Base-by-base conservation (phyloP, 108 stramenopile genomes). In the Skeletonema tropicum region DNA sequence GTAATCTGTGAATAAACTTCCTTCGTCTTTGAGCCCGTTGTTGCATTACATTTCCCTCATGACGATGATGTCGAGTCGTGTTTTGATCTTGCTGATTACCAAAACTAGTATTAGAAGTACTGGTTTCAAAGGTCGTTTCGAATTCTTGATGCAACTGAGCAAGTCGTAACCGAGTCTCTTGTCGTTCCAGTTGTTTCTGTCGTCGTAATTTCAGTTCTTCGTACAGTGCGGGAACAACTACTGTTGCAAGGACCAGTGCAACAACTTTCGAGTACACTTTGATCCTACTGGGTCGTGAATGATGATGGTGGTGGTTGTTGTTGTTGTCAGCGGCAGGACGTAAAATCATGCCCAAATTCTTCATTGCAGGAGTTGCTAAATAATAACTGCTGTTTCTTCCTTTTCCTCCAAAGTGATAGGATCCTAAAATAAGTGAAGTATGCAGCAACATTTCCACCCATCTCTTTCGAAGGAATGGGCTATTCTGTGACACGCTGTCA, bases 331-430 rank as follows among this genome's bases (percentile, higher is more conserved):
- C 2, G 12, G 23, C 49, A 38, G 81, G 70, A 49, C 62, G 64
- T 19, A 83, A 32, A 9, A 63, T 60, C 66, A 76, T 73, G 39
- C 82, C 82, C 49, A 73, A 73, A 64, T 48, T 75, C 41, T 49
- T 60, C 82, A 83, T 83, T 21, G 75, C 82, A 19, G 82, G 82
- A 39, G 82, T 83, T 45, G 42, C 46, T 57, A 83, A 36, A 45
- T 59, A 36, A 45, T 59, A 13, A 12, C 32, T 30, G 36, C 11
- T 57, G 52, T 70, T 59, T n/a, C 5, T 41, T 49, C 42, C 14
- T 15, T 39, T 17, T 10, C 46, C 32, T 6, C 14, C 52, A 13
- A 55, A 70, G 42, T 38, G 82, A 45, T 67, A 71, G 2, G 82
- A 83, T 59, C 82, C 82, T 23, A 83, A 11, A 46, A 83, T 5